phyloP scores from a whole-genome alignment of 768 basidiomycete species.

The Rubroboletus pulcherrimus region DNA sequence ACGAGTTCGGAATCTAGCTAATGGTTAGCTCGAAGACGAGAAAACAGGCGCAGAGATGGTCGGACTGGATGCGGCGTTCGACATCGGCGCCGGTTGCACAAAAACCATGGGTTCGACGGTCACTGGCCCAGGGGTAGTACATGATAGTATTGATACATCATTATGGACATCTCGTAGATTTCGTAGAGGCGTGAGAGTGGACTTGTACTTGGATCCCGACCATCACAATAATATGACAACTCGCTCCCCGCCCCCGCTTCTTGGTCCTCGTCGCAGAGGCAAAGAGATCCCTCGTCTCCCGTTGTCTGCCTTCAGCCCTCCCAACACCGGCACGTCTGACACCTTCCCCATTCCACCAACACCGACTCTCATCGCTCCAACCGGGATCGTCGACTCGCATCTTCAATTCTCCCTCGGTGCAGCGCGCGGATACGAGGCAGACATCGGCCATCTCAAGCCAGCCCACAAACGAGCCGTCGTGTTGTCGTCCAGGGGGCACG shows the following conservation, averaged over 20 bases:
- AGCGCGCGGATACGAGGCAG: constrained; percentile 25
- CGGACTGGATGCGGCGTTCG: constrained; percentile 26
- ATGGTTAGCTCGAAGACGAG: constrained; percentile 18
- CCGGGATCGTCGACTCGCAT: constrained; percentile 63
- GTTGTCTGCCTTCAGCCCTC: constrained; percentile 69
- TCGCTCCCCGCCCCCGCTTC: not conserved
- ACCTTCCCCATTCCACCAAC: constrained; percentile 65
- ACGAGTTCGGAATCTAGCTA: not conserved
- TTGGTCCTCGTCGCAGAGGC: constrained; percentile 53
- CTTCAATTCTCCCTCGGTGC: constrained; percentile 42
- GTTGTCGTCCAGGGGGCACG: constrained; percentile 41
- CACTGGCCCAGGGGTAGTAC: constrained; percentile 5
- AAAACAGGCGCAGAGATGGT: constrained; percentile 25
- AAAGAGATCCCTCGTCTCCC: constrained; percentile 71
- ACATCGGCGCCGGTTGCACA: not conserved
- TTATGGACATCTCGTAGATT: not conserved
- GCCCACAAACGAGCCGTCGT: constrained; percentile 61
- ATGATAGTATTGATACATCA: too few species aligned
- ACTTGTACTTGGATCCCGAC: not conserved
- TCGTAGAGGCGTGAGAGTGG: constrained; percentile 6
- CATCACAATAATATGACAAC: constrained; percentile 19
- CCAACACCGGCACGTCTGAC: constrained; percentile 63
- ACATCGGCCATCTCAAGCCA: constrained; percentile 37
- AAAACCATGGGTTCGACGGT: constrained; percentile 24
- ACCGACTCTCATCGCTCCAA: constrained; percentile 63